Evolutionary conservation across 2,329 filamentous ascomycete genomes (phyloP), one percentile per base, ranked within the genome.

Genomic region (Colletotrichum liaoningense): DNA sequence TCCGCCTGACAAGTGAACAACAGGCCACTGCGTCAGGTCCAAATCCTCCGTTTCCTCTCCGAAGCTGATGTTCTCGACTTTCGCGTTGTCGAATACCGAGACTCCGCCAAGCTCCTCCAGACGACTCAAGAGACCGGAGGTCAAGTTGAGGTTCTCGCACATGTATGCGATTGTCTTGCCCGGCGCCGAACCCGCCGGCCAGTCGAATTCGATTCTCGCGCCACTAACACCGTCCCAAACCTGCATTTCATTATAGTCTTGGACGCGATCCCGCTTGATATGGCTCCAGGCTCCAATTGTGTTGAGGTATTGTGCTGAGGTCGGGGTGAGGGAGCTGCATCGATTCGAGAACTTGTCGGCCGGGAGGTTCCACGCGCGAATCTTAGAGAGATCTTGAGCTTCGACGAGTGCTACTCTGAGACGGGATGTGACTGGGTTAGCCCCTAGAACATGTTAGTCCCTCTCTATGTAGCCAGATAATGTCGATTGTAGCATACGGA

Each of bases 201-300:
- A 94, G 84, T 97, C 94, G 82, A 99, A 99, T 77, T 94, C 93
- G 81, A 99, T 97, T 77, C 92, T 91, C 46, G 95, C 94, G 72
- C 92, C 95, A 54, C 93, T 94, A 69, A 98, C 91, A 75, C 96
- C 97, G 82, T 99, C 97, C 97, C 97, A 99, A 38, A 98, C 97
- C 82, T 98, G 93, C 97, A 99, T 99, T 78, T 96, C 94, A 73
- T 97, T 92, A 82, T 98, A 99, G 1, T 92, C 89, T 84, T 98
- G 95, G 42, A 97, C 90, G 38, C 97, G 91, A 6, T 90, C 86
- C 55, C 87, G 85, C 77, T 94, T 89, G 74, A 98, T 86, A 79
- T 97, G 91, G 7, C 87, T 80, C 97, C 96, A 98, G 63, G 93
- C 95, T 46, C 96, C 97, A 74, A 97, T 97, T 5, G 89, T 86